Conservation (phyloP, 225 moss, liverwort and hornwort genomes). For the Sphagnum tenellum region DNA sequence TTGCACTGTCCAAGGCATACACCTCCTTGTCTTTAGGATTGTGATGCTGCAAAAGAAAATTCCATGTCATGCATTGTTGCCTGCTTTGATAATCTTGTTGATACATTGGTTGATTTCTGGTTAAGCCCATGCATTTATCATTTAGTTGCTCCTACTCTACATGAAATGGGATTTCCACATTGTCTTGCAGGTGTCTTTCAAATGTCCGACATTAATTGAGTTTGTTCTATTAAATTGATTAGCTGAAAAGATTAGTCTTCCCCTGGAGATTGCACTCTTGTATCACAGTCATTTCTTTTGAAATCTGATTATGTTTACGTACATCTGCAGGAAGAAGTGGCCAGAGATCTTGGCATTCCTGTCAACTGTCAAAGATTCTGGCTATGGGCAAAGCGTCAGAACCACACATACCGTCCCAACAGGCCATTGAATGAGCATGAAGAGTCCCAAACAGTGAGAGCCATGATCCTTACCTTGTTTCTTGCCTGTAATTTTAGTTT, state of each 20-base stretch:
- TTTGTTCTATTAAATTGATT: no score
- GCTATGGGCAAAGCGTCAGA: constrained; percentile 74
- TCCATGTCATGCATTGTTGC: no score
- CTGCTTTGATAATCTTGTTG: no score
- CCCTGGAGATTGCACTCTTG: no score
- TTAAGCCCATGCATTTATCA: no score
- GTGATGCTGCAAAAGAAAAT: neutral
- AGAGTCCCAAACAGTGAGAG: constrained; percentile 51
- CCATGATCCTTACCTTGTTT: neutral
- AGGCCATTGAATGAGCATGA: constrained; percentile 67
- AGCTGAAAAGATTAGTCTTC: no score
- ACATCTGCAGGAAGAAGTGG: constrained; percentile 57
- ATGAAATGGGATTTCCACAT: neutral
- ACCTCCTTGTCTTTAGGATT: constrained; percentile 1
- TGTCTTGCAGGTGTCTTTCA: neutral
- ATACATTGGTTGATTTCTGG: no score
- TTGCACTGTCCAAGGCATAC: neutral
- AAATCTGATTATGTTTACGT: neutral
- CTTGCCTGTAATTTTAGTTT: neutral
- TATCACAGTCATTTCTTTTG: neutral
- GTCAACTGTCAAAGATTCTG: constrained; percentile 60
- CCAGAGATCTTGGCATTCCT: constrained; percentile 58
- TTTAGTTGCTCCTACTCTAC: neutral
- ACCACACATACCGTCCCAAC: constrained; percentile 72
- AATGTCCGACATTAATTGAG: no score